A percentile compares a stretch with the other conserved stretches of the same genome.
phyloP scores from a whole-genome alignment of 139 green algal genomes.

The Mesostigma viride region DNA sequence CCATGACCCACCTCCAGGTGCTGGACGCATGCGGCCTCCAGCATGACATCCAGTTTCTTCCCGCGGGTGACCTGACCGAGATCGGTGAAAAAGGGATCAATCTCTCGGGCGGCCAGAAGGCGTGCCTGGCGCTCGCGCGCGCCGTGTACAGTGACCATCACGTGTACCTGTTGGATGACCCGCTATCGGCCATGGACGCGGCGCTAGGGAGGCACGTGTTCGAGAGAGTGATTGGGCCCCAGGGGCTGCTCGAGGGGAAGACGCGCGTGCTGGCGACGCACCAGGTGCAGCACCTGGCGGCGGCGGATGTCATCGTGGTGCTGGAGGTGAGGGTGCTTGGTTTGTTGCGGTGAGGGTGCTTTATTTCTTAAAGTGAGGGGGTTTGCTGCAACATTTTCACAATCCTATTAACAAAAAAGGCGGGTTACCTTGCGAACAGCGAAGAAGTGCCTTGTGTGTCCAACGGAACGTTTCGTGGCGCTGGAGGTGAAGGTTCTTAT shows the following conservation, averaged over 20 bases:
- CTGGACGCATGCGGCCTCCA: neutral
- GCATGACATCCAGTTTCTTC: neutral
- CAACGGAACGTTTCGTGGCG: no score
- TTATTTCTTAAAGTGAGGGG: no score
- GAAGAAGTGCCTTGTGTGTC: no score
- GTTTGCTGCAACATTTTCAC: no score
- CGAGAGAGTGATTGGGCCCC: conserved; percentile 29
- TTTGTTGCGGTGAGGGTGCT: no score
- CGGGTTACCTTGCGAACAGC: no score
- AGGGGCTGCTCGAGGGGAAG: conserved; percentile 43
- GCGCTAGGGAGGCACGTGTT: conserved; percentile 33
- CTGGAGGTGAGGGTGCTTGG: no score
- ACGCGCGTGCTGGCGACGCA: conserved; percentile 78
- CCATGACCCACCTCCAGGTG: no score
- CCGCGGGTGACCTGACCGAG: neutral
- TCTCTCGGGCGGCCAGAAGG: conserved; percentile 46
- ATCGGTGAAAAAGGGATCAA: neutral
- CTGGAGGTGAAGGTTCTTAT: no score
- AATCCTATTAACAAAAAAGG: no score
- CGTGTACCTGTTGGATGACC: conserved; percentile 74
- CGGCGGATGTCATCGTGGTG: conserved; percentile 72
- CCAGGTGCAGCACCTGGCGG: conserved; percentile 66
- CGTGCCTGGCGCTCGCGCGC: conserved; percentile 52
- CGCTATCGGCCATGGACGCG: conserved; percentile 69
- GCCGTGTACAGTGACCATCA: conserved; percentile 37